A percentile compares a stretch with the other conserved stretches of the same genome.
These are phyloP conservation scores for Deinandra increscens DNA, from an alignment of 129 eudicot species.

Conservation along the genomic window DNA sequence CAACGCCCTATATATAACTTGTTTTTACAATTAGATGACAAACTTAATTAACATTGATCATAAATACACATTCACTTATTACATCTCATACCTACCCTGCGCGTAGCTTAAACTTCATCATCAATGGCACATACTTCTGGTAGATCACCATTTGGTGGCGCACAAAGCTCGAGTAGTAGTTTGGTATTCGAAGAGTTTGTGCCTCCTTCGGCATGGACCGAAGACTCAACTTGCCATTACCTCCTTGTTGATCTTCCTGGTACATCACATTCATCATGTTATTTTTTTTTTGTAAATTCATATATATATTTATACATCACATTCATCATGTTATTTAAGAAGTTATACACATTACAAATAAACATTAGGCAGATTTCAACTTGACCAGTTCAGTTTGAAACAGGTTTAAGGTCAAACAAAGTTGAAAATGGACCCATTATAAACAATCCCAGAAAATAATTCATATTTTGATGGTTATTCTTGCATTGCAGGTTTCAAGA, in stretches of 20 bases:
- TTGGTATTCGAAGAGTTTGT: slow-evolving; percentile 40
- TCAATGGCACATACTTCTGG: slow-evolving; percentile 22
- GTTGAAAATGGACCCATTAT: neutral
- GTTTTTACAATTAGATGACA: slow-evolving; percentile 18
- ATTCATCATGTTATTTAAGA: slow-evolving; percentile 3
- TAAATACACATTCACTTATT: neutral
- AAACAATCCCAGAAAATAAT: neutral
- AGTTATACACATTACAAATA: neutral
- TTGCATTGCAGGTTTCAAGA: slow-evolving; percentile 48
- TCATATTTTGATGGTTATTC: slow-evolving; percentile 2
- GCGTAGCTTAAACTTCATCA: neutral
- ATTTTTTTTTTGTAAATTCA: neutral
- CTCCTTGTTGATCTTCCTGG: slow-evolving; percentile 65
- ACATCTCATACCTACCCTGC: neutral
- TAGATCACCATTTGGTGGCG: slow-evolving; percentile 21
- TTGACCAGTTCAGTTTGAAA: no score
- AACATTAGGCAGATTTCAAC: neutral
- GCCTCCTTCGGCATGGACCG: slow-evolving; percentile 63
- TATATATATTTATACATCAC: slow-evolving; percentile 21
- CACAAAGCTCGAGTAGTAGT: slow-evolving; percentile 25
- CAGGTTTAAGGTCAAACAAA: slow-evolving; percentile 3
- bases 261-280: slow-evolving; percentile 18
- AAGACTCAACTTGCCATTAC: slow-evolving; percentile 38
- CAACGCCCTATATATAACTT: slow-evolving; percentile 9
- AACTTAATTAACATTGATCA: slow-evolving; percentile 6